Percentiles rank a stretch among this genome's conserved stretches.
These are phyloP conservation scores for Stachybotrys echinatus DNA, from an alignment of 2,329 filamentous ascomycete genomes.

Conservation along the genomic window DNA sequence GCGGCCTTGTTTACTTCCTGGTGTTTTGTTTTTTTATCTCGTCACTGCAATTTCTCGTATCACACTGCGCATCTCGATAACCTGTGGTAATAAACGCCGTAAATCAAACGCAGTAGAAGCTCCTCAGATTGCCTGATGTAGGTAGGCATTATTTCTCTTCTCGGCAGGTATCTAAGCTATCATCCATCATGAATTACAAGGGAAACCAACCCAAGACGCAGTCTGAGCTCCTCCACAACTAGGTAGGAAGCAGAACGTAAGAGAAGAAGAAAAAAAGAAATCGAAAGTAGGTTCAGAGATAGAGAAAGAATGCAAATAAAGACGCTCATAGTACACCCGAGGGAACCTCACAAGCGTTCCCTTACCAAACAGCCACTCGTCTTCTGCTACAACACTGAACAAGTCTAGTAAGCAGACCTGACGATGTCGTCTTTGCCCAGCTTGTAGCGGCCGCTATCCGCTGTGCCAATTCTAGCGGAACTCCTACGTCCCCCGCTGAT, in stretches of 20 bases:
- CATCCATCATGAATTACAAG: neutral
- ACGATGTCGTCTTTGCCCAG: constrained; percentile 80
- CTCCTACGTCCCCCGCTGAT: constrained; percentile 43
- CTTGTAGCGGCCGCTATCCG: constrained; percentile 60
- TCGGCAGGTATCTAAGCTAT: neutral
- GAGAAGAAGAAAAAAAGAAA: neutral
- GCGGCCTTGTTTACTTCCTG: no score
- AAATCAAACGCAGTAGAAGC: no score
- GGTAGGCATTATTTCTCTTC: no score
- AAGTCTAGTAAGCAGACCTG: constrained; percentile 56
- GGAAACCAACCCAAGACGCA: neutral
- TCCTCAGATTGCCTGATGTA: no score
- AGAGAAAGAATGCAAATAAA: no score
- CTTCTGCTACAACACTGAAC: neutral
- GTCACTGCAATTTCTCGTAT: no score
- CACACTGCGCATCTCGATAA: no score
- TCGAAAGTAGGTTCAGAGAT: neutral
- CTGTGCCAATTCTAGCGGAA: constrained; percentile 46
- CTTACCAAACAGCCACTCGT: no score
- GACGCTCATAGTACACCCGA: no score
- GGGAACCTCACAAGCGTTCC: no score
- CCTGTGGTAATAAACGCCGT: no score
- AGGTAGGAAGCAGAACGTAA: neutral
- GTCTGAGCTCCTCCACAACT: neutral
- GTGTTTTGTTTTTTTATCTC: no score